phyloP scores from a whole-genome alignment of 148 eudicot species.

The Spergularia marina region DNA sequence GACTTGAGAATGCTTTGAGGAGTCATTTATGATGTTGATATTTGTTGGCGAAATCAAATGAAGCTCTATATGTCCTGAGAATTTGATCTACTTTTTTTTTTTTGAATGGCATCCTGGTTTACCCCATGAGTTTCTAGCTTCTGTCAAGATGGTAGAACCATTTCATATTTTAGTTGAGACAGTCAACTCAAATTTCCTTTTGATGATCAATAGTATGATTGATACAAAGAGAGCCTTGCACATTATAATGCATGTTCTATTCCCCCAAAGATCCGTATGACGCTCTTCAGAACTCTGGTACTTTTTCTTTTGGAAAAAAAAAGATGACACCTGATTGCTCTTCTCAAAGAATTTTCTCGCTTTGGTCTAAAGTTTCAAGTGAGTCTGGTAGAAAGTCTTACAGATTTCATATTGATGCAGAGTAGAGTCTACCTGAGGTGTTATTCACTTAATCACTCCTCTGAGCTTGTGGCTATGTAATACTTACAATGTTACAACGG shows the following conservation, averaged over 20 bases:
- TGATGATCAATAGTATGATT: not conserved
- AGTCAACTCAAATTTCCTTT: not conserved
- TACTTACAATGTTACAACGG: not conserved
- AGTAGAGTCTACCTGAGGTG: not conserved
- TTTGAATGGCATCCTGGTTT: not conserved
- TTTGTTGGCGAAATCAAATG: not conserved
- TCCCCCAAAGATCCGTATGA: not conserved
- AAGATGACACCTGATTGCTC: not conserved
- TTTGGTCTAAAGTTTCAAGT: not conserved
- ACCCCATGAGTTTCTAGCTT: not conserved
- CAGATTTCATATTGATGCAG: not conserved
- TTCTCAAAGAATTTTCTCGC: slow-evolving; percentile 1
- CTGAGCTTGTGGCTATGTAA: not conserved
- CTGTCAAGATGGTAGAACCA: not conserved
- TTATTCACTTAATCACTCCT: not conserved
- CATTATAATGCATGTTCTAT: not conserved
- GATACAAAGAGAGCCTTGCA: not conserved
- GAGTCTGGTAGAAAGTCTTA: not conserved
- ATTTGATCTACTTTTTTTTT: not conserved
- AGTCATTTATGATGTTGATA: not conserved
- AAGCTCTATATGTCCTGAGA: not conserved
- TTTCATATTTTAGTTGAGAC: not conserved
- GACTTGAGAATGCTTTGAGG: not conserved
- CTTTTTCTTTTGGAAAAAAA: not conserved
- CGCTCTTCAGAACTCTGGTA: not conserved